Base-by-base conservation (phyloP, 177 flowering plant genomes). In the Vitis hybrid region DNA sequence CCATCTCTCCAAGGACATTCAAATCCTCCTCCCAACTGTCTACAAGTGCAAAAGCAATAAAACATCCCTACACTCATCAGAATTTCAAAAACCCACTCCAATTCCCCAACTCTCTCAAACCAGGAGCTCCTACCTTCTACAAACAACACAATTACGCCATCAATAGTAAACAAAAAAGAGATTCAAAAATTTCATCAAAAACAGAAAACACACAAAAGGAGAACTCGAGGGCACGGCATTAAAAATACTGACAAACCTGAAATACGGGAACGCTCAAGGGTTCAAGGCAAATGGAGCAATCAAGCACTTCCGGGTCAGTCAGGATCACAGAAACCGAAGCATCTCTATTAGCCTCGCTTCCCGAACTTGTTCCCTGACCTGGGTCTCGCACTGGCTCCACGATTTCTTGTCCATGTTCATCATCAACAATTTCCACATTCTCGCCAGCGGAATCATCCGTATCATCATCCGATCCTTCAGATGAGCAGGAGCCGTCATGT, bases 201-300 rank as follows among this genome's bases (percentile, higher is more conserved):
- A 3, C 16, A 33, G 19, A 45, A 68, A 2, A 29, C 31, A 31
- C 55, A 33, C 12, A 31, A 20, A 60, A 29, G 5, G 31, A 18
- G n/a, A 3, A 22, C 6, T 19, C 33, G 62, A 67, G 48, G 68
- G 26, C 19, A 16, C 1, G n/a, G 52, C 5, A 12, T 20, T 2
- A 1, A 50, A 13, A 18, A 55, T 49, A 22, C 10, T 10, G 5
- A 10, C 15, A 3, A 10, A 91, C 97, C 94, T 90, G 97, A 70
- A 81, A 90, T 26, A 89, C 81, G 33, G 96, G 96, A 50, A 75
- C 62, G 12, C 66, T 60, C 72, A 92, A 80, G 72, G 87, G 75
- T 8, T 89, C 87, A 66, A 72, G 69, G 75, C 98, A 92, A 66
- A 89, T 84, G 59, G 76, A 57, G 83, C 94, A 93, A 69, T 93